Evolutionary conservation across 2,329 filamentous ascomycete genomes (phyloP).

Genomic region (Fusarium chaquense): DNA sequence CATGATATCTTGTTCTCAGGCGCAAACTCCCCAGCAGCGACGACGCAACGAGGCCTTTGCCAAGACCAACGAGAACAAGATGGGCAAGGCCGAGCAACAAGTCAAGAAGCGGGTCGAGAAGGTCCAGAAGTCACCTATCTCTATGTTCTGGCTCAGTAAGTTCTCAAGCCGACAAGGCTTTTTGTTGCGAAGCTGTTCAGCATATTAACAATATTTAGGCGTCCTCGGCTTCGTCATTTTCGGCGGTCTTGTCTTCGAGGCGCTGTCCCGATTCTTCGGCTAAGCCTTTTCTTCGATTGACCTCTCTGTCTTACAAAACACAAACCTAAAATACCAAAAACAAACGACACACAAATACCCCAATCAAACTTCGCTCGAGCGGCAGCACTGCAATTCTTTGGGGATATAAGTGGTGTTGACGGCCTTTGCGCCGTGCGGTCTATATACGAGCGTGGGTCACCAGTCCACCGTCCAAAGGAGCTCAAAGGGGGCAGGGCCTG

Average conservation of each 20-base stretch:
- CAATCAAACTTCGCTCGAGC: conserved; percentile 10
- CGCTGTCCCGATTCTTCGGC: conserved; percentile 65
- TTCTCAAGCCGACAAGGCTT: conserved; percentile 22
- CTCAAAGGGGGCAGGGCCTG: conserved; percentile 16
- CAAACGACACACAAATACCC: conserved; percentile 18
- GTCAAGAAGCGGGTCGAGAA: conserved; percentile 72
- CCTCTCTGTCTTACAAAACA: conserved; percentile 13
- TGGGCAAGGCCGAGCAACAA: conserved; percentile 77
- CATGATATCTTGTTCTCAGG: conserved; percentile 60
- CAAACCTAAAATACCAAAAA: conserved; percentile 13
- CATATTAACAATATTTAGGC: conserved; percentile 52
- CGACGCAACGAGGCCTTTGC: conserved; percentile 83
- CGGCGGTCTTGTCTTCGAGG: conserved; percentile 70
- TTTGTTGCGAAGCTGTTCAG: neutral
- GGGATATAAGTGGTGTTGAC: conserved; percentile 9
- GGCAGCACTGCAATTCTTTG: conserved; percentile 8
- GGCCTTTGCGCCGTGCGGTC: conserved; percentile 8
- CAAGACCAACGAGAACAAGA: conserved; percentile 77
- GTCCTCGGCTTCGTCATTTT: conserved; percentile 72
- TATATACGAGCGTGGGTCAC: conserved; percentile 11
- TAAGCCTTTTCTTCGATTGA: conserved; percentile 34
- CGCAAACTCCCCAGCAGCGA: conserved; percentile 87
- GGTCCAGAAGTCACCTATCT: conserved; percentile 70
- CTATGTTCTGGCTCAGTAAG: conserved; percentile 73
- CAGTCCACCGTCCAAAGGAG: conserved; percentile 11